Percentiles rank a stretch among this genome's conserved stretches.
These are phyloP conservation scores for Sutorius australiensis DNA, from an alignment of 768 basidiomycete genomes.

Conservation along the genomic window DNA sequence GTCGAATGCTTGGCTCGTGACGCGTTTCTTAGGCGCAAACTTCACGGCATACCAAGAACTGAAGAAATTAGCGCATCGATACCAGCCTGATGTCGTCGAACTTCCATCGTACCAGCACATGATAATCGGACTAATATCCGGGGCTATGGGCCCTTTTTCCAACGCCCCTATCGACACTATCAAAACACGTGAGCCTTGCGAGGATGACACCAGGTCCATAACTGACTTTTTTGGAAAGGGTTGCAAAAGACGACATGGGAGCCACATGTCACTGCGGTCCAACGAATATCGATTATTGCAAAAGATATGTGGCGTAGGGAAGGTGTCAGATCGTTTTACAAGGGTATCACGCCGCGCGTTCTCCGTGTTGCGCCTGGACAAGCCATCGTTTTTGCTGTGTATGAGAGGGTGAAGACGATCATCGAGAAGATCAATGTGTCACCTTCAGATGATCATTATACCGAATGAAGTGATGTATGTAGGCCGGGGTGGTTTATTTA, in stretches of 20 bases:
- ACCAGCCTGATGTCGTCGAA: conserved; percentile 75
- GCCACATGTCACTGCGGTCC: conserved; percentile 72
- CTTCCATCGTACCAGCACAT: conserved; percentile 96
- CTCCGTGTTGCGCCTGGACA: conserved; percentile 95
- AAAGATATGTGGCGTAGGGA: conserved; percentile 92
- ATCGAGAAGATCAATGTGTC: conserved; percentile 68
- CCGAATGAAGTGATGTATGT: conserved; percentile 45
- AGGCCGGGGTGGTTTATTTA: not conserved
- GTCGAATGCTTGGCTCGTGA: not conserved
- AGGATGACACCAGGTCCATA: not conserved
- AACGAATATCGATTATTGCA: conserved; percentile 77
- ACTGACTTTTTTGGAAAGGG: conserved; percentile 40
- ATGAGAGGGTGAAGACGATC: conserved; percentile 75
- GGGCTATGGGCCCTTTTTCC: conserved; percentile 97
- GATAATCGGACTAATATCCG: conserved; percentile 90
- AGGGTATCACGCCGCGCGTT: conserved; percentile 96
- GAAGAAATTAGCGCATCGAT: conserved; percentile 73
- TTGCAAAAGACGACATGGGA: conserved; percentile 78
- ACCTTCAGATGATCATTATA: conserved; percentile 60
- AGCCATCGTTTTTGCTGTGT: conserved; percentile 96
- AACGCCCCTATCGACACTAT: conserved; percentile 96
- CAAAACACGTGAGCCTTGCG: conserved; percentile 73
- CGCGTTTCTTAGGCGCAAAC: conserved; percentile 68
- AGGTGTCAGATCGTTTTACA: conserved; percentile 90
- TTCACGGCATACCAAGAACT: conserved; percentile 98